A percentile compares a stretch with the other conserved stretches of the same genome.
Conservation (phyloP, 2,329 filamentous ascomycete species). For the Colletotrichum lindemuthianum region DNA sequence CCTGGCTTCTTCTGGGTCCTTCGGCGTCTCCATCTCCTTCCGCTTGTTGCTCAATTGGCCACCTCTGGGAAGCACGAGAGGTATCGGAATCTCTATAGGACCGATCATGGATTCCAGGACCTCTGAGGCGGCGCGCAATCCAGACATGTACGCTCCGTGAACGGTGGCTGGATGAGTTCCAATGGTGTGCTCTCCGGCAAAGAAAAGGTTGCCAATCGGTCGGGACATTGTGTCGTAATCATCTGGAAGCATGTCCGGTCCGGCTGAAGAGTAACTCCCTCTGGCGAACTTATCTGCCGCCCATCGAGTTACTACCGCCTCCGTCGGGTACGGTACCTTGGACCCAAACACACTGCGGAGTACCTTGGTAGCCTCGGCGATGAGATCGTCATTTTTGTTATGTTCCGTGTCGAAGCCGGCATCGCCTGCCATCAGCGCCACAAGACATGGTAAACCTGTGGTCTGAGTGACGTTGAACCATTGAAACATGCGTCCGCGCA, state of each 20-base stretch:
- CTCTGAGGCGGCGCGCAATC: conserved; percentile 87
- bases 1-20: conserved; percentile 61
- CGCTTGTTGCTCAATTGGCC: conserved; percentile 61
- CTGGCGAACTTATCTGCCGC: conserved; percentile 89
- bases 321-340: conserved; percentile 79
- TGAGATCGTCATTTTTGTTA: conserved; percentile 77
- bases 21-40: conserved; percentile 56
- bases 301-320: conserved; percentile 93
- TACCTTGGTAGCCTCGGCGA: conserved; percentile 82
- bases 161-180: conserved; percentile 97
- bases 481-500: conserved; percentile 92
- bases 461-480: conserved; percentile 97
- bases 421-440: conserved; percentile 95
- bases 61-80: conserved; percentile 76
- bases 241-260: conserved; percentile 80
- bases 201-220: conserved; percentile 86
- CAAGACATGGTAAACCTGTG: conserved; percentile 85
- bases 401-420: conserved; percentile 89
- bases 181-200: conserved; percentile 96
- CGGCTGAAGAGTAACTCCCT: conserved; percentile 95
- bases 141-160: conserved; percentile 94
- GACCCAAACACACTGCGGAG: conserved; percentile 79
- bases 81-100: conserved; percentile 79
- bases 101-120: conserved; percentile 84
- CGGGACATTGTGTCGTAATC: conserved; percentile 95